Base-by-base conservation (phyloP, 2,329 filamentous ascomycete genomes). In the Allantophomopsis cytisporea region DNA sequence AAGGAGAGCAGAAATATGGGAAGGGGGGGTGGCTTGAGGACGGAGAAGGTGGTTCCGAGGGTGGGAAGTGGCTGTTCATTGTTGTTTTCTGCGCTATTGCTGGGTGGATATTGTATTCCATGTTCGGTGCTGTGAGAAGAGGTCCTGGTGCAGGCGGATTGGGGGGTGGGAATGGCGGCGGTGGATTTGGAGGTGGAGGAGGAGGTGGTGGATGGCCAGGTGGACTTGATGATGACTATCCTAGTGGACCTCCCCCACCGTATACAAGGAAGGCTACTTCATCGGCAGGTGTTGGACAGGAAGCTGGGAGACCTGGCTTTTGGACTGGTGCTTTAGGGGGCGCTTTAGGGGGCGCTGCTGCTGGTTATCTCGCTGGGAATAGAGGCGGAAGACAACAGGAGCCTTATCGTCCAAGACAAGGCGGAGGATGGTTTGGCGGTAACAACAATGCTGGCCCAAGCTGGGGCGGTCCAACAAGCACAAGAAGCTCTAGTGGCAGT, bases 271-370 rank as follows among this genome's bases (percentile, higher is more conserved):
- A 44, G 41, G 36, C 35, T 38, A n/a, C 36, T n/a, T 35, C 36
- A 15, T 30, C 11, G 23, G 35, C 39, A 20, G 20, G 12, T 13
- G 15, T 16, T 30, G 40, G 42, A 16, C 54, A 60, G 42, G 58
- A 71, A 44, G 65, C 66, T 2, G 86, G 80, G 80, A 67, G 69
- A 37, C 81, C 82, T 5, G 83, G 83, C 1, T 86, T 87, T 59
- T 87, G 81, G 81, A 71, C 65, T 14, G 82, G 81, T 15, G 31
- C 16, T 3, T 10, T 34, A 10, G 23, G 23, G 8, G 15, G 60
- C 73, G n/a, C 53, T 8, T 68, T 72, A 0, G 71, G 71, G 13
- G 83, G 82, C 35, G 79, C 76, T 5, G 80, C 81, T 1, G 81
- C 79, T 3, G 77, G 68, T 1, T 85, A 84, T 52, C 55, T 70